These are phyloP conservation scores for Drechslerella coelobrocha DNA, from an alignment of 2,329 filamentous ascomycete species.

Conservation along the genomic window DNA sequence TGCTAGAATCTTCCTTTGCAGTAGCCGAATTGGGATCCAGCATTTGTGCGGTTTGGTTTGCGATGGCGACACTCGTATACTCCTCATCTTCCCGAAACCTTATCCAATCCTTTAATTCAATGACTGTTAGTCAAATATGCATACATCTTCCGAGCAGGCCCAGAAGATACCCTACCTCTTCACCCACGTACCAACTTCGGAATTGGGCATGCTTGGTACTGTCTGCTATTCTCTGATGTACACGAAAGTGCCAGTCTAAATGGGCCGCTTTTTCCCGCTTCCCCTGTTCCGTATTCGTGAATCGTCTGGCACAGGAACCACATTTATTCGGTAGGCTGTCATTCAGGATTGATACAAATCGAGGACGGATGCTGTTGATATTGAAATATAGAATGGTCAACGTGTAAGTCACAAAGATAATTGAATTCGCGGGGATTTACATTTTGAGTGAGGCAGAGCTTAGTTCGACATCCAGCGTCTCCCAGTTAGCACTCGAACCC, in stretches of 20 bases:
- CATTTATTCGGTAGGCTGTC: conserved; percentile 85
- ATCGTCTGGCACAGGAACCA: conserved; percentile 87
- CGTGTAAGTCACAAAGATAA: conserved; percentile 26
- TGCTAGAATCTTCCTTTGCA: conserved; percentile 51
- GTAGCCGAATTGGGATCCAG: conserved; percentile 57
- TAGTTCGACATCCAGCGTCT: conserved; percentile 30
- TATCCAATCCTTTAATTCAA: conserved; percentile 76
- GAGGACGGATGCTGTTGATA: conserved; percentile 70
- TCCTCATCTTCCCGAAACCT: conserved; percentile 81
- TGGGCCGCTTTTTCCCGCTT: conserved; percentile 86
- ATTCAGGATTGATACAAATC: conserved; percentile 76
- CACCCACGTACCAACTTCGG: conserved; percentile 92
- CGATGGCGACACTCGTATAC: conserved; percentile 60
- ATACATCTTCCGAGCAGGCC: neutral
- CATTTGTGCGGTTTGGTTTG: conserved; percentile 12
- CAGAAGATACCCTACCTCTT: conserved; percentile 68
- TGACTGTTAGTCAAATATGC: conserved; percentile 10
- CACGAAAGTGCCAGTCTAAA: conserved; percentile 97
- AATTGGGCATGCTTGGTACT: conserved; percentile 85
- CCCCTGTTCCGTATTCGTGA: conserved; percentile 77
- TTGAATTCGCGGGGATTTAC: conserved; percentile 9
- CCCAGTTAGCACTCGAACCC: conserved; percentile 57
- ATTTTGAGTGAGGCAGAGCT: conserved; percentile 36
- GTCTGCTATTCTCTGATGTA: conserved; percentile 86
- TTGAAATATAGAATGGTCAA: conserved; percentile 45